Evolutionary conservation across 116 monocot genomes (phyloP).

Genomic region (Phalaenopsis hybrid): DNA sequence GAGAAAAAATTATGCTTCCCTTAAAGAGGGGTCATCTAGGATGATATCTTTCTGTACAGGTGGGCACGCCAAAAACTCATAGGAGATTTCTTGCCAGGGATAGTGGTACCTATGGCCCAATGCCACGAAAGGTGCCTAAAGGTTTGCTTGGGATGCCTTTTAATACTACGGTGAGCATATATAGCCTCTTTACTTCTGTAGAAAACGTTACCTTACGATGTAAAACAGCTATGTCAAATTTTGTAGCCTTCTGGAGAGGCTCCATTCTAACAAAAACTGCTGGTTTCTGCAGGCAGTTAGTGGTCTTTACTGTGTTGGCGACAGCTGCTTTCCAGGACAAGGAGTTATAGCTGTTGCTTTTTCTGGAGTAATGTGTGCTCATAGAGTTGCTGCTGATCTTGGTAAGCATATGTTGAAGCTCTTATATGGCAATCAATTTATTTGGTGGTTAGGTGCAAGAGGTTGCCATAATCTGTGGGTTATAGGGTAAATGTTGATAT

Average conservation of each 20-base stretch:
- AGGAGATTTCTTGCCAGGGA: slow-evolving; percentile 86
- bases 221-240: neutral
- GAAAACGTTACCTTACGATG: neutral
- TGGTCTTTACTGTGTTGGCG: slow-evolving; percentile 94
- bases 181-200: neutral
- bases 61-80: slow-evolving; percentile 88
- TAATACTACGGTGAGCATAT: slow-evolving; percentile 74
- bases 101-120: slow-evolving; percentile 90
- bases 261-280: neutral
- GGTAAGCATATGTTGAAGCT: slow-evolving; percentile 39
- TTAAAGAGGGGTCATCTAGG: neutral
- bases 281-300: slow-evolving; percentile 60
- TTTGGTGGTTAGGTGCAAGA: neutral
- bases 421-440: neutral
- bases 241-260: neutral
- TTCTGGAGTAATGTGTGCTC: slow-evolving; percentile 99
- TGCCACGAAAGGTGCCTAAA: slow-evolving; percentile 78
- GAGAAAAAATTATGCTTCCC: neutral
- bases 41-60: slow-evolving; percentile 25
- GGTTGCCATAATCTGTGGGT: neutral
- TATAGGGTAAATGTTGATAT: neutral
- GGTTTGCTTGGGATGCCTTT: slow-evolving; percentile 98
- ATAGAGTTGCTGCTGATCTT: slow-evolving; percentile 97
- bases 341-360: slow-evolving; percentile 98
- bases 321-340: slow-evolving; percentile 98